Evolutionary conservation across 1,284 basidiomycete species (phyloP).

Genomic region (Sporisorium graminicola): DNA sequence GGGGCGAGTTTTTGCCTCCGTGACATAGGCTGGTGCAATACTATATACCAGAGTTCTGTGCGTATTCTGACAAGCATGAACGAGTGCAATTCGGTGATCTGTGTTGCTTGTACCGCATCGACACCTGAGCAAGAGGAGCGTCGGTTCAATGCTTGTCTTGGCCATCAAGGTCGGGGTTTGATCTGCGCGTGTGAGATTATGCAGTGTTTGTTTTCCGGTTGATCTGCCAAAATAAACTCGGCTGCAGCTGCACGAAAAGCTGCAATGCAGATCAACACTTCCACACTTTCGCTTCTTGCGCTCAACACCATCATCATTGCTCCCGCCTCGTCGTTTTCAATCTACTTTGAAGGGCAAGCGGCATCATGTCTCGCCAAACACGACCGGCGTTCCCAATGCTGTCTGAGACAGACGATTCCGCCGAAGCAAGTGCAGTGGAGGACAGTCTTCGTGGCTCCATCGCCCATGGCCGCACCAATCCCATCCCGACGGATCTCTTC

Average conservation of each 20-base stretch:
- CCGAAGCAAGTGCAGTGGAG: conserved; percentile 11
- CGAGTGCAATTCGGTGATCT: too few relatives aligned
- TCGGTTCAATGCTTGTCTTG: background rate
- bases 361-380: conserved; percentile 5
- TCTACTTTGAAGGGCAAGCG: background rate
- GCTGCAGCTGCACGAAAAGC: conserved; percentile 10
- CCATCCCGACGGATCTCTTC: conserved; percentile 4
- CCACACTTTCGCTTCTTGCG: too few relatives aligned
- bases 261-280: conserved; percentile 5
- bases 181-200: background rate
- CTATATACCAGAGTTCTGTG: background rate
- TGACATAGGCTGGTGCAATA: background rate
- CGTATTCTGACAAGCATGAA: background rate
- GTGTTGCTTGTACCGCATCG: background rate
- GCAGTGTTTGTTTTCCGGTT: conserved; percentile 11
- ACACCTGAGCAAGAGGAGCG: background rate
- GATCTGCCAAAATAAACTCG: conserved; percentile 2
- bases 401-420: background rate
- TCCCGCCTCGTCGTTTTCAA: background rate
- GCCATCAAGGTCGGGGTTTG: background rate
- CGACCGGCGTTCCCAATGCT: background rate
- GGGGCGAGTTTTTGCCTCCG: conserved; percentile 33
- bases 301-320: background rate
- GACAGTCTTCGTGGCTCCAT: conserved; percentile 16
- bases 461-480: background rate